phyloP scores from a whole-genome alignment of 176 grass and related monocot species.

The Bothriochloa decipiens region DNA sequence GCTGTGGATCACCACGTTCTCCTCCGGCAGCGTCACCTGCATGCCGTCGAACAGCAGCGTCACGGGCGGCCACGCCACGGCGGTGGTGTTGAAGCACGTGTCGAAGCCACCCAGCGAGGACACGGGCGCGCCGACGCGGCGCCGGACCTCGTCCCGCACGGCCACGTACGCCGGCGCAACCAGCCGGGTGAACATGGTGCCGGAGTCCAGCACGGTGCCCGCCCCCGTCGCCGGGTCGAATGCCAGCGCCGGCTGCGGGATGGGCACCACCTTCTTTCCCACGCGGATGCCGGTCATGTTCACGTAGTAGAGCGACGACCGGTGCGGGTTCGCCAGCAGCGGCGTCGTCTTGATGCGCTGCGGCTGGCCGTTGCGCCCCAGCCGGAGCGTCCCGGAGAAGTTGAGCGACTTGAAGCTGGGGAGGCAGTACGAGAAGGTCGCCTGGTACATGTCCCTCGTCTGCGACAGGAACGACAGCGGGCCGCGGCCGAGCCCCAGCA shows the following conservation, averaged over 20 bases:
- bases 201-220: constrained; percentile 79
- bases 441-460: constrained; percentile 66
- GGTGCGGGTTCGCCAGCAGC: constrained; percentile 66
- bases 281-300: constrained; percentile 85
- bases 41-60: constrained; percentile 72
- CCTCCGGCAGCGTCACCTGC: constrained; percentile 70
- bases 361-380: constrained; percentile 73
- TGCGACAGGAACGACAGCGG: constrained; percentile 82
- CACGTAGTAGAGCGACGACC: constrained; percentile 93
- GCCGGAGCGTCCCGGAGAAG: constrained; percentile 87
- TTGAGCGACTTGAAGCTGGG: constrained; percentile 82
- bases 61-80: constrained; percentile 52
- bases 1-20: constrained; percentile 77
- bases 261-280: constrained; percentile 56
- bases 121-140: constrained; percentile 50
- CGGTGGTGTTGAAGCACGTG: constrained; percentile 74
- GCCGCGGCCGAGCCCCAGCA: constrained; percentile 82
- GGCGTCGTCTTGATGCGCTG: constrained; percentile 75
- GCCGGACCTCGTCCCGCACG: constrained; percentile 77
- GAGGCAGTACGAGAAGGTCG: constrained; percentile 89
- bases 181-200: constrained; percentile 88
- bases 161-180: constrained; percentile 74
- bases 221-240: constrained; percentile 80
- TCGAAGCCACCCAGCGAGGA: constrained; percentile 88
- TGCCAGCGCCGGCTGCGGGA: constrained; percentile 39